These are phyloP conservation scores for Fusarium dlaminii DNA, from an alignment of 2,329 filamentous ascomycete species.

Conservation along the genomic window DNA sequence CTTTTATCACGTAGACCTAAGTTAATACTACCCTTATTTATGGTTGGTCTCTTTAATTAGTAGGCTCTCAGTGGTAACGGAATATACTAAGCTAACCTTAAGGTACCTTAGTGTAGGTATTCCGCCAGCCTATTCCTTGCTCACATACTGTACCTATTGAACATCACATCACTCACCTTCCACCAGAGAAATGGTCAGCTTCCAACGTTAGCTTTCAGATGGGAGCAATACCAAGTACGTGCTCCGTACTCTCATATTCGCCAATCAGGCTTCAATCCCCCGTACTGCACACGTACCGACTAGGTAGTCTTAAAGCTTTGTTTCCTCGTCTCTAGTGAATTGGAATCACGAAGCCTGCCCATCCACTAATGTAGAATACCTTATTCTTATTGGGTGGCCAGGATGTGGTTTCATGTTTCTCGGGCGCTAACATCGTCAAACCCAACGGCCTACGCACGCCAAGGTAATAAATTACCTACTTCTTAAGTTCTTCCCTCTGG, in stretches of 20 bases:
- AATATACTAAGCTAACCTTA: not conserved
- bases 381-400: constrained; percentile 11
- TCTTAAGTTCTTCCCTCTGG: not conserved
- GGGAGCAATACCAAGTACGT: not conserved
- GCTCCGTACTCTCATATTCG: not conserved
- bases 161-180: not conserved
- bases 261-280: not conserved
- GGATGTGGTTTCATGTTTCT: constrained; percentile 42
- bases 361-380: not conserved
- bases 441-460: constrained; percentile 34
- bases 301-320: not conserved
- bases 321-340: not conserved
- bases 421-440: constrained; percentile 40
- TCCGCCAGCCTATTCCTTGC: not conserved
- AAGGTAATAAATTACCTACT: constrained; percentile 22
- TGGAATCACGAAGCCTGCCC: not conserved
- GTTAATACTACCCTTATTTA: not conserved
- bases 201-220: not conserved
- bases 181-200: not conserved
- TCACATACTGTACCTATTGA: not conserved
- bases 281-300: not conserved
- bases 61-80: not conserved
- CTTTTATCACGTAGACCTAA: not conserved
- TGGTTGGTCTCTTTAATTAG: not conserved
- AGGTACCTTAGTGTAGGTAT: not conserved